Evolutionary conservation across 352 stramenopile species (phyloP), one percentile per base, ranked within the genome.

Genomic region (Pythium biforme): DNA sequence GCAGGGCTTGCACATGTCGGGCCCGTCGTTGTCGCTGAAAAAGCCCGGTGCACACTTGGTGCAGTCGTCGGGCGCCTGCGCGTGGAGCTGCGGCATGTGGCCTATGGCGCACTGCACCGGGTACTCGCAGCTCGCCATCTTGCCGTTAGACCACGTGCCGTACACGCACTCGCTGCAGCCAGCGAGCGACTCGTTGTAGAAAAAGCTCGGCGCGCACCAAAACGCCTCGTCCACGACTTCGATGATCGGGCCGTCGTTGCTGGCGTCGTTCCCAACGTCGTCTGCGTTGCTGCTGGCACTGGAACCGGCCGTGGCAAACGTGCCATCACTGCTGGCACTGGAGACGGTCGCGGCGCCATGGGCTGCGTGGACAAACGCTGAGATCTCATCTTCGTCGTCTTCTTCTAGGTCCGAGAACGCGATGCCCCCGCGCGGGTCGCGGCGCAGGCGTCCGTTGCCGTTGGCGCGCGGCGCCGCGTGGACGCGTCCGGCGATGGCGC

Each of bases 111-210:
- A 81, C 20, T 51, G 48, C 22, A 81, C 73, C 0, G 73, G 73
- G 52, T 77, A 77, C 55, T 64, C 61, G 53, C 73, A 81, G 40
- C 8, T 69, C 31, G 53, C 61, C 73, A 81, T 81, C 40, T 70
- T 69, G 56, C 73, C 73, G 48, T 74, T 70, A 31, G 73, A 81
- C 70, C 70, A 81, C 40, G 70, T 81, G 59, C 73, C 73, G 58
- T 76, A 81, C 46, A 67, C 46, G 51, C 73, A 81, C 47, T 81
- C 73, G 23, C 56, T 60, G 39, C 73, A 81, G 9, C 23, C 58
- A 5, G 41, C 25, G 27, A 41, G 29, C 9, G 66, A 61, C 11
- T 74, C 41, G 51, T 78, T 63, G 62, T 64, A 81, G 62, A 73
- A 81, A 56, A 70, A 74, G 68, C 73, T 76, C 23, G 68, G 64